Conservation (phyloP, 345 rosid genomes). For the Euphorbia pulcherrima region DNA sequence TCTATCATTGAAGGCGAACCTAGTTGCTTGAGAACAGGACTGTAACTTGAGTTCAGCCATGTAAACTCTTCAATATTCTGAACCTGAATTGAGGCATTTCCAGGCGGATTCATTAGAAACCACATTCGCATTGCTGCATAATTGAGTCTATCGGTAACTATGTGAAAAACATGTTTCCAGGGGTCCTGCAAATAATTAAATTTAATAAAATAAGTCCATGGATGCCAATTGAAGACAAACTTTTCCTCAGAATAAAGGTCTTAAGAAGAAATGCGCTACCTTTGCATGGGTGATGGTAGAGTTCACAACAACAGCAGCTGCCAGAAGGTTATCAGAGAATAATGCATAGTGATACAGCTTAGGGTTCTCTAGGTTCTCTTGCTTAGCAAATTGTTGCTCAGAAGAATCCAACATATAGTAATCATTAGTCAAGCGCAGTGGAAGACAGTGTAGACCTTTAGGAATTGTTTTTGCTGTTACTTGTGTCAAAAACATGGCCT, state of each 20-base stretch:
- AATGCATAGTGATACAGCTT: conserved; percentile 77
- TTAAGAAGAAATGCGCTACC: conserved; percentile 39
- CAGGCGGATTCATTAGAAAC: conserved; percentile 82
- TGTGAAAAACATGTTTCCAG: conserved; percentile 81
- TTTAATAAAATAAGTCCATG: conserved; percentile 19
- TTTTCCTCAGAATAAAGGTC: conserved; percentile 2
- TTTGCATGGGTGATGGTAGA: conserved; percentile 77
- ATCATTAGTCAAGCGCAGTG: conserved; percentile 82
- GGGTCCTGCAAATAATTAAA: conserved; percentile 61
- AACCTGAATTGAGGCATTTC: conserved; percentile 78
- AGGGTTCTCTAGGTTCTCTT: conserved; percentile 68
- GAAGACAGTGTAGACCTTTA: conserved; percentile 97
- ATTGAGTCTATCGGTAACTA: conserved; percentile 90
- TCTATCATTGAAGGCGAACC: conserved; percentile 82
- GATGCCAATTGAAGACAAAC: conserved; percentile 7
- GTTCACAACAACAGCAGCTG: conserved; percentile 89
- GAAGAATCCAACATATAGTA: conserved; percentile 64
- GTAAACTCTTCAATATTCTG: conserved; percentile 87
- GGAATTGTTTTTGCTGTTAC: conserved; percentile 94
- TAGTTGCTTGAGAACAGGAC: conserved; percentile 94
- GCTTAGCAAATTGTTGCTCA: conserved; percentile 61
- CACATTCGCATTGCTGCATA: conserved; percentile 99
- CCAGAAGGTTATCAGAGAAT: conserved; percentile 91
- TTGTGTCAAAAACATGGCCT: conserved; percentile 87
- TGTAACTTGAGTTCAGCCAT: conserved; percentile 91